Percentiles rank a stretch among this genome's conserved stretches.
Conservation (phyloP, 106 monocot genomes). For the Phalaenopsis equestris region DNA sequence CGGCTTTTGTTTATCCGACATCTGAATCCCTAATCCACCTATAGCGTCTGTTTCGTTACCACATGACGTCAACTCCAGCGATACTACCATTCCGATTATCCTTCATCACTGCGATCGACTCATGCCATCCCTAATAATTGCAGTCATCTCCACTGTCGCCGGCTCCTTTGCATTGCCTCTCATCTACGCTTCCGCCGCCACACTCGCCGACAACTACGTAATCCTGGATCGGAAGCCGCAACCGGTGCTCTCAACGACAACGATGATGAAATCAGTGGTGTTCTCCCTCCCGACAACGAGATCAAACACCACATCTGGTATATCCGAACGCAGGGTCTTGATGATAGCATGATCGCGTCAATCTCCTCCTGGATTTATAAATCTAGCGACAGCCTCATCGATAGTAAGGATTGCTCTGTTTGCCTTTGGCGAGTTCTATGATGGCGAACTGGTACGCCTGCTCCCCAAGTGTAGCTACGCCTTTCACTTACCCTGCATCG, state of each 20-base stretch:
- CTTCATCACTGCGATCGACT: neutral
- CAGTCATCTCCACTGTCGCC: slow-evolving; percentile 21
- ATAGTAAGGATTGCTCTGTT: slow-evolving; percentile 57
- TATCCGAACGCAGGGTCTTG: slow-evolving; percentile 75
- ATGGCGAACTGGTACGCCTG: slow-evolving; percentile 64
- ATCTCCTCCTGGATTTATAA: slow-evolving; percentile 50
- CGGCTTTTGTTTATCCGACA: neutral
- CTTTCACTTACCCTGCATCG: slow-evolving; percentile 75
- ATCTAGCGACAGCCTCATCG: slow-evolving; percentile 28
- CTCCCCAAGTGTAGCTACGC: slow-evolving; percentile 76
- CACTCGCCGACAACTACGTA: slow-evolving; percentile 1
- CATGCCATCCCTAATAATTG: slow-evolving; percentile 7
- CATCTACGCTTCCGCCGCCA: slow-evolving; percentile 16
- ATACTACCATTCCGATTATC: neutral
- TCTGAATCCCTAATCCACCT: neutral
- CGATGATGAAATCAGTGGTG: slow-evolving; percentile 4
- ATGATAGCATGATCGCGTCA: slow-evolving; percentile 53
- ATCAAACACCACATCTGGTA: slow-evolving; percentile 63
- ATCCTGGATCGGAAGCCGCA: neutral
- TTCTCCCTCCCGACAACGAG: slow-evolving; percentile 2
- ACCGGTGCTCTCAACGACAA: neutral
- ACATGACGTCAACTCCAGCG: neutral
- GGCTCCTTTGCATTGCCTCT: slow-evolving; percentile 26
- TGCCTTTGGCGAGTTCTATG: slow-evolving; percentile 71
- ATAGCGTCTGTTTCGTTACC: neutral